Percentiles rank a stretch among this genome's conserved stretches.
Evolutionary conservation across 2,329 filamentous ascomycete genomes (phyloP).

Genomic region (Monosporascus ibericus): DNA sequence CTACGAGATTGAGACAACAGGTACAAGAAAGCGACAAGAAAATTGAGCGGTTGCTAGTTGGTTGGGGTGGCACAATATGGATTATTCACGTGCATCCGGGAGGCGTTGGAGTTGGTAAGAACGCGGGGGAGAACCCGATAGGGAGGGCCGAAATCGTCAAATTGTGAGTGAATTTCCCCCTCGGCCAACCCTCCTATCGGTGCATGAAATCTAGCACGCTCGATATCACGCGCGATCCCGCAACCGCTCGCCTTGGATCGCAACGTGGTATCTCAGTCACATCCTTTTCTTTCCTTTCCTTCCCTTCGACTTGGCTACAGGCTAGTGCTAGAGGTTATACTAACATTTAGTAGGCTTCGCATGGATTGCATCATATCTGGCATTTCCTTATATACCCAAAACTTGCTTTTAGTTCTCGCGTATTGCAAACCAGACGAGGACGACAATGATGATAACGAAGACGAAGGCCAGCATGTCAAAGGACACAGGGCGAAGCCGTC

Average conservation of each 20-base stretch:
- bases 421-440: conserved; percentile 76
- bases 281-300: too few species aligned
- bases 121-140: conserved; percentile 62
- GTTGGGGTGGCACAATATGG: conserved; percentile 96
- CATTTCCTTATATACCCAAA: conserved; percentile 92
- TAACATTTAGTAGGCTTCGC: conserved; percentile 57
- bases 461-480: conserved; percentile 21
- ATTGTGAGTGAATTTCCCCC: conserved; percentile 57
- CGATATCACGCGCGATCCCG: neutral
- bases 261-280: too few species aligned
- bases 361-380: conserved; percentile 98
- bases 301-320: too few species aligned
- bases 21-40: conserved; percentile 38
- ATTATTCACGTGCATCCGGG: conserved; percentile 85
- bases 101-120: conserved; percentile 58
- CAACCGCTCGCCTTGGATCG: too few species aligned
- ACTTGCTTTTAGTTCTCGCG: conserved; percentile 82
- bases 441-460: conserved; percentile 37
- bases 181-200: neutral
- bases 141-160: conserved; percentile 87
- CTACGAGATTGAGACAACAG: conserved; percentile 43
- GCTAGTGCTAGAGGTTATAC: conserved; percentile 2
- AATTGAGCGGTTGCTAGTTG: conserved; percentile 78
- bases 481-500: conserved; percentile 39
- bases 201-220: neutral